Evolutionary conservation across 495 filamentous ascomycete genomes (phyloP), one percentile per base, ranked within the genome.

Genomic region (Pseudotulostoma volvatum): DNA sequence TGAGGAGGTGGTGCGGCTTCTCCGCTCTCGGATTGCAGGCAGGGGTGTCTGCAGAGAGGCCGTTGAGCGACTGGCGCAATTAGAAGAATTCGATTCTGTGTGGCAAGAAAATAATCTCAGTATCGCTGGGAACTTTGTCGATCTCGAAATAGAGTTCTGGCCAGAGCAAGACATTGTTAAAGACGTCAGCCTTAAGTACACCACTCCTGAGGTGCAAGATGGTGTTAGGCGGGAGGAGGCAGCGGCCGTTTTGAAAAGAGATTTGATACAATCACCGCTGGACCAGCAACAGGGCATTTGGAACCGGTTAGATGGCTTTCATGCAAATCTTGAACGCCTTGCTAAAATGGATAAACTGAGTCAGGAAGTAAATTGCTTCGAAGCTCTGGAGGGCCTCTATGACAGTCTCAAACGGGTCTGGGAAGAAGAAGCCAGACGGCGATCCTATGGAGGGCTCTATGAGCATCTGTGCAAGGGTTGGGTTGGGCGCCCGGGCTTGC

Each of bases 361-460:
- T 54, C 77, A 77, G 21, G 73, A 73, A 15, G 64, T 94, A 7
- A 90, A 87, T 46, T 85, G 90, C 55, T 84, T 86, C 51, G 83
- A 90, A 55, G 90, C 86, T 4, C 67, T 95, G 11, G 80, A 80
- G 20, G 85, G 85, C 4, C 65, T 97, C 47, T 90, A 45, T 73
- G 80, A 57, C 54, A 77, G 45, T 72, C 76, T 77, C 34, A 71
- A 74, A 50, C 73, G 69, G 38, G 46, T 77, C 5, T 64, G 69
- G 56, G 54, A 59, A 9, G 60, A 60, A 39, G 67, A 73, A 33
- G 54, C 66, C 36, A 67, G 71, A n/a, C 55, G 57, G 0, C 42
- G 57, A 1, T 57, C 68, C 40, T 57, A 49, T 18, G 48, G 52
- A 3, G 67, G 67, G 40, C 51, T 51, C n/a, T 66, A 74, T 23